Evolutionary conservation across 2,329 filamentous ascomycete species (phyloP).

Genomic region (Fusarium sp.): DNA sequence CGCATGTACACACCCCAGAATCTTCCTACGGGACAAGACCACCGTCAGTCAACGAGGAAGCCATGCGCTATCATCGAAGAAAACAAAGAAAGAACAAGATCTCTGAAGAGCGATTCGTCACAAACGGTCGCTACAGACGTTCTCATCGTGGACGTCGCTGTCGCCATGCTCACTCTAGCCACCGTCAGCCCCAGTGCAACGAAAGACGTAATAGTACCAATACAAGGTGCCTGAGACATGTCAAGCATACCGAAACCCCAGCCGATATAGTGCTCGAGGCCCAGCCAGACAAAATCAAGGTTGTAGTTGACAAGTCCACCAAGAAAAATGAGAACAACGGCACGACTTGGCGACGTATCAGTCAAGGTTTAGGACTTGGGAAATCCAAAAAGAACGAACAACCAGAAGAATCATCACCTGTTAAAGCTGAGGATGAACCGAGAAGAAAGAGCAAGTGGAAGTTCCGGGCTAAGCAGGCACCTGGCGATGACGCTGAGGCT

Average conservation of each 20-base stretch:
- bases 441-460: conserved; percentile 28
- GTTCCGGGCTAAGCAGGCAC: conserved; percentile 22
- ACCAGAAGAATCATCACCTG: background rate
- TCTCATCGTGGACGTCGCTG: background rate
- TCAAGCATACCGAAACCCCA: background rate
- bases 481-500: background rate
- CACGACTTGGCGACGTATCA: conserved; percentile 15
- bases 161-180: conserved; percentile 8
- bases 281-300: background rate
- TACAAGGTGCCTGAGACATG: background rate
- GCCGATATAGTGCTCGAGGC: background rate
- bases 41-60: conserved; percentile 23
- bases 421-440: background rate
- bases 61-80: background rate
- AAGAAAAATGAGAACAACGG: background rate
- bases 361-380: conserved; percentile 12
- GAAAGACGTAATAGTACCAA: background rate
- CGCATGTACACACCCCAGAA: conserved; percentile 15
- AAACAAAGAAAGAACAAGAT: background rate
- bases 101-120: background rate
- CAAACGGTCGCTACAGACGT: conserved; percentile 8
- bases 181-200: background rate
- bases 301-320: conserved; percentile 15
- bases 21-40: conserved; percentile 22
- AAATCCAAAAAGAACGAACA: conserved; percentile 7